phyloP scores from a whole-genome alignment of 2,329 filamentous ascomycete species.

The Colletotrichum sp. region DNA sequence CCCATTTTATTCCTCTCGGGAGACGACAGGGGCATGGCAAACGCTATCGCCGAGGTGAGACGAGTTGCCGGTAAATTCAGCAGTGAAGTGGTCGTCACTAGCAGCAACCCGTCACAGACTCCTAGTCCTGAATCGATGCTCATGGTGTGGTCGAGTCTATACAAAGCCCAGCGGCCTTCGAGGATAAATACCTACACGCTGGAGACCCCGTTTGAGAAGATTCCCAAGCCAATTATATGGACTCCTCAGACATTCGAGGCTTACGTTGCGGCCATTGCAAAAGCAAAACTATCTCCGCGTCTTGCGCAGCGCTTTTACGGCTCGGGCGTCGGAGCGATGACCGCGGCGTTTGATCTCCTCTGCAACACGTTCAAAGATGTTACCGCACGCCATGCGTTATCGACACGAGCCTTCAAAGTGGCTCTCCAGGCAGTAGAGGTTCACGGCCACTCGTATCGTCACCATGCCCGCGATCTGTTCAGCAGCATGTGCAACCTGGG shows the following conservation, averaged over 20 bases:
- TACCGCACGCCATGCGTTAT: slow-evolving; percentile 36
- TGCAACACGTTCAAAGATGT: slow-evolving; percentile 42
- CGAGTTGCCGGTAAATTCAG: not conserved
- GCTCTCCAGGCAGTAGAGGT: slow-evolving; percentile 46
- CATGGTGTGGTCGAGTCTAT: not conserved
- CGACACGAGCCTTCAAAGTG: slow-evolving; percentile 44
- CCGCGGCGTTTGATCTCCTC: slow-evolving; percentile 43
- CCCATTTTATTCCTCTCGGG: slow-evolving; percentile 9
- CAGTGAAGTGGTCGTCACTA: not conserved
- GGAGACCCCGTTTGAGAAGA: slow-evolving; percentile 37
- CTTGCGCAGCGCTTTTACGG: slow-evolving; percentile 39
- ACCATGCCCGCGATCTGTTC: slow-evolving; percentile 37
- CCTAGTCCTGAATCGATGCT: not conserved
- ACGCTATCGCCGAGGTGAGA: slow-evolving; percentile 3
- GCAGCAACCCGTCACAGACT: not conserved
- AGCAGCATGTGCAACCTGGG: slow-evolving; percentile 38
- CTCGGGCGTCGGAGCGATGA: slow-evolving; percentile 36
- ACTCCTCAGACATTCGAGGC: slow-evolving; percentile 43
- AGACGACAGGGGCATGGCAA: slow-evolving; percentile 8
- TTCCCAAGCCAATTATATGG: slow-evolving; percentile 45
- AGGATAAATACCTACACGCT: not conserved
- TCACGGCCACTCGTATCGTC: slow-evolving; percentile 27
- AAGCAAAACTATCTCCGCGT: slow-evolving; percentile 37
- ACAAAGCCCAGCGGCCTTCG: not conserved
- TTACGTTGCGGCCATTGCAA: slow-evolving; percentile 47